phyloP scores from a whole-genome alignment of 176 grass and related monocot genomes.

The Guadua angustifolia region DNA sequence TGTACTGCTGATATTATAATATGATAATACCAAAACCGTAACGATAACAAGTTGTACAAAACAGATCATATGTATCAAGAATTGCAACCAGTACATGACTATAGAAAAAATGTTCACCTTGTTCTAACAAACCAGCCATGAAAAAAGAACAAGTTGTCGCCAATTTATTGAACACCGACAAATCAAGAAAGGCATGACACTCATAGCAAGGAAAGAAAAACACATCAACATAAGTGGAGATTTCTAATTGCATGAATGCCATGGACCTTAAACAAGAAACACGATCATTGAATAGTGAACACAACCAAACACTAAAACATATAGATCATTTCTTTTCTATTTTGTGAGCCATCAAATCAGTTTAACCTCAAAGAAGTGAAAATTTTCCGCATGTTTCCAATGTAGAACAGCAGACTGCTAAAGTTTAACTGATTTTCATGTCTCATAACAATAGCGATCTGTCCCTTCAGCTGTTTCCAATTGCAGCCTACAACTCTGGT shows the following conservation, averaged over 20 bases:
- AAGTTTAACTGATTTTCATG: not conserved
- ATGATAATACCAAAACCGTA: not conserved
- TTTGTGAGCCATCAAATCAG: not conserved
- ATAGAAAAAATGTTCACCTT: not conserved
- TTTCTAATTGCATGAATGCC: constrained; percentile 4
- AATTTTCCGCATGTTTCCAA: not conserved
- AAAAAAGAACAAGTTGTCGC: not conserved
- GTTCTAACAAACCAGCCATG: constrained; percentile 4
- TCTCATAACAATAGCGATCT: not conserved
- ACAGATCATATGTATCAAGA: not conserved
- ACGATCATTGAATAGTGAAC: not conserved
- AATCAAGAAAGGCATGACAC: not conserved
- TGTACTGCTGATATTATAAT: constrained; percentile 7
- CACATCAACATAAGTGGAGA: not conserved
- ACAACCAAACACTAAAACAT: constrained; percentile 3
- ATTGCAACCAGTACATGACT: not conserved
- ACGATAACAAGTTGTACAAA: not conserved
- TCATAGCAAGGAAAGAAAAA: constrained; percentile 27
- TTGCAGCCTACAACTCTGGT: constrained; percentile 12
- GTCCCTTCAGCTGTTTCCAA: not conserved
- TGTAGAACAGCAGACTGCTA: not conserved
- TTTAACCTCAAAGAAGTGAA: constrained; percentile 4
- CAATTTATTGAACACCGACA: not conserved
- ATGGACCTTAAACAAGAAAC: not conserved
- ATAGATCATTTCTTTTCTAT: not conserved